These are phyloP conservation scores for Fraxinus velutina DNA, from an alignment of 305 asterid genomes.

Conservation along the genomic window DNA sequence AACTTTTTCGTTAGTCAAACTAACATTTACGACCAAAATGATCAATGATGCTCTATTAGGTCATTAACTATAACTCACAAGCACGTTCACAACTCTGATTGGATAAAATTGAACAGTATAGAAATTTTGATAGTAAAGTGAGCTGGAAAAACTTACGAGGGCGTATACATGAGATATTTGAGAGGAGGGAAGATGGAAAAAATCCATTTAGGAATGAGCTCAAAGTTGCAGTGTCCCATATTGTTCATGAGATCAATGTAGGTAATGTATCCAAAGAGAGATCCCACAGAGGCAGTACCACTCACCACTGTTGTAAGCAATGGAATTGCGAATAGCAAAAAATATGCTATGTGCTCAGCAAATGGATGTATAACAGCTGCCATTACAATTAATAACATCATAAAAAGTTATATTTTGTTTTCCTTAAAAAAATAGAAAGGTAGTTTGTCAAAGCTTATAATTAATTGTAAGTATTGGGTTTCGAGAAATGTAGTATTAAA, in stretches of 20 bases:
- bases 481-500: not conserved
- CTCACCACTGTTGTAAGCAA: not conserved
- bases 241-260: not conserved
- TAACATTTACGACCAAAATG: not conserved
- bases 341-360: slow-evolving; percentile 58
- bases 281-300: not conserved
- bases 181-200: not conserved
- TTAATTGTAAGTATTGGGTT: not conserved
- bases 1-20: not conserved
- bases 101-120: not conserved
- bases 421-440: not conserved
- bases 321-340: not conserved
- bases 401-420: not conserved
- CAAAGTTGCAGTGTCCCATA: not conserved
- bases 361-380: slow-evolving; percentile 75
- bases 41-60: too few species aligned
- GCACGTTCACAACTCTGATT: not conserved
- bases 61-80: not conserved
- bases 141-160: not conserved
- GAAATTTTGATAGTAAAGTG: not conserved
- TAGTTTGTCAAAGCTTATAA: not conserved
- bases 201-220: not conserved
- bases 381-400: not conserved
- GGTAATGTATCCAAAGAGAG: not conserved
- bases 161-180: not conserved